Evolutionary conservation across 1,139 yeast genomes (phyloP).

Genomic region (Yamadazyma aaseri): DNA sequence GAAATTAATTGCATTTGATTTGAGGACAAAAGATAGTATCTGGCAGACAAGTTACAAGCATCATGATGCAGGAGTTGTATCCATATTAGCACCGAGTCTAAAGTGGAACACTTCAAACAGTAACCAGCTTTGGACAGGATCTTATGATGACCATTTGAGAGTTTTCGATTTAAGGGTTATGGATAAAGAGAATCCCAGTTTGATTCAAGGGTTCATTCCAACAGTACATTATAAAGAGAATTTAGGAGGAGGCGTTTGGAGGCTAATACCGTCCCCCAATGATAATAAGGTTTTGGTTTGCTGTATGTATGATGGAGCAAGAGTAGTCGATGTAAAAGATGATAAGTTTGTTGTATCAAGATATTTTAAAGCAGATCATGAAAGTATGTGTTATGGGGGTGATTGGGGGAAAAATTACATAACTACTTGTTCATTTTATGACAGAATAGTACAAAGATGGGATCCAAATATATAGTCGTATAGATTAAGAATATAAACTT

Average conservation of each 20-base stretch:
- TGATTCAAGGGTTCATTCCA: slow-evolving; percentile 52
- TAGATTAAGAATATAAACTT: slow-evolving; percentile 22
- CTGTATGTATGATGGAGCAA: slow-evolving; percentile 96
- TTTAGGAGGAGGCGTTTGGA: slow-evolving; percentile 95
- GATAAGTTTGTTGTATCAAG: slow-evolving; percentile 41
- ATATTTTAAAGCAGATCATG: slow-evolving; percentile 69
- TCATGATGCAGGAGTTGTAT: slow-evolving; percentile 88
- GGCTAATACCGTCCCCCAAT: slow-evolving; percentile 65
- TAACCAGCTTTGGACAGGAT: slow-evolving; percentile 77
- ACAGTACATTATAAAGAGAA: slow-evolving; percentile 39
- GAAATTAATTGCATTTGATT: slow-evolving; percentile 71
- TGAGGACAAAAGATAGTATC: slow-evolving; percentile 44
- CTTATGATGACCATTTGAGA: slow-evolving; percentile 81
- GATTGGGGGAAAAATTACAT: slow-evolving; percentile 69
- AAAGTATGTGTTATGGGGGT: slow-evolving; percentile 94
- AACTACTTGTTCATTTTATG: slow-evolving; percentile 90
- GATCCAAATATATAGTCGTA: slow-evolving; percentile 8
- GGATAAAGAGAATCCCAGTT: slow-evolving; percentile 32
- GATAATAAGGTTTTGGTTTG: slow-evolving; percentile 64
- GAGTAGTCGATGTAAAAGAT: slow-evolving; percentile 47
- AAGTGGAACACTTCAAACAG: slow-evolving; percentile 44
- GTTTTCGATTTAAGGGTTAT: slow-evolving; percentile 66
- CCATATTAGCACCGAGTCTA: slow-evolving; percentile 54
- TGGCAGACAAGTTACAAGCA: slow-evolving; percentile 57
- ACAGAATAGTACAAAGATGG: slow-evolving; percentile 79